A percentile compares a stretch with the other conserved stretches of the same genome.
Conservation (phyloP, 495 filamentous ascomycete genomes). For the Stereocaulon alpinum region DNA sequence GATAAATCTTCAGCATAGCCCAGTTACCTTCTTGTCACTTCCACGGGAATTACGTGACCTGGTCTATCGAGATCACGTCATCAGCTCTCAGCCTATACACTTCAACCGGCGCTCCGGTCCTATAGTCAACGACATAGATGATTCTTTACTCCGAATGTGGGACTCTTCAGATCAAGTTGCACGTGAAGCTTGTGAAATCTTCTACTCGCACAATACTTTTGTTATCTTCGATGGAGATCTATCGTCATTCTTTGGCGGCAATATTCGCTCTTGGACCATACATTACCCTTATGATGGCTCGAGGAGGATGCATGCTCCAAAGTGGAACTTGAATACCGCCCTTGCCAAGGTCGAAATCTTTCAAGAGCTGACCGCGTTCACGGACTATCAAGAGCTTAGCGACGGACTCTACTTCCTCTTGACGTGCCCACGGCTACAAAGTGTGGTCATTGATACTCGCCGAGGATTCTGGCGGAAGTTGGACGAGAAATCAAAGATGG, state of each 20-base stretch:
- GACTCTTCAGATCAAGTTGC: background rate
- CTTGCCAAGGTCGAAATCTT: background rate
- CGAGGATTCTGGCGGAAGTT: background rate
- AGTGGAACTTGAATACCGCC: background rate
- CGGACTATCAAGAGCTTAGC: background rate
- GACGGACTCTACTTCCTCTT: background rate
- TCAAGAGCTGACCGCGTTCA: background rate
- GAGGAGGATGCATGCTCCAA: background rate
- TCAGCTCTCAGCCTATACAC: background rate
- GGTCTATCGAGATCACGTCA: background rate
- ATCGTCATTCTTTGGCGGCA: background rate
- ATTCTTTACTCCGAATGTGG: background rate
- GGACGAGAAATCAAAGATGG: background rate
- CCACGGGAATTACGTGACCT: background rate
- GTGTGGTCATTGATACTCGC: background rate
- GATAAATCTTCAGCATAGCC: too few species aligned
- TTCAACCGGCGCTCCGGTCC: background rate
- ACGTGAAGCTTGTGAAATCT: background rate
- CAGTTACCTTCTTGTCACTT: background rate
- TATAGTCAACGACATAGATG: background rate
- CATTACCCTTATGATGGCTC: background rate
- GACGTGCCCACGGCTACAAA: background rate
- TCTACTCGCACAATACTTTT: background rate
- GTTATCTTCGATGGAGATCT: constrained; percentile 1
- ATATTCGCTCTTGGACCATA: background rate